phyloP scores from a whole-genome alignment of 148 eudicot species.

The Silene uniflora region DNA sequence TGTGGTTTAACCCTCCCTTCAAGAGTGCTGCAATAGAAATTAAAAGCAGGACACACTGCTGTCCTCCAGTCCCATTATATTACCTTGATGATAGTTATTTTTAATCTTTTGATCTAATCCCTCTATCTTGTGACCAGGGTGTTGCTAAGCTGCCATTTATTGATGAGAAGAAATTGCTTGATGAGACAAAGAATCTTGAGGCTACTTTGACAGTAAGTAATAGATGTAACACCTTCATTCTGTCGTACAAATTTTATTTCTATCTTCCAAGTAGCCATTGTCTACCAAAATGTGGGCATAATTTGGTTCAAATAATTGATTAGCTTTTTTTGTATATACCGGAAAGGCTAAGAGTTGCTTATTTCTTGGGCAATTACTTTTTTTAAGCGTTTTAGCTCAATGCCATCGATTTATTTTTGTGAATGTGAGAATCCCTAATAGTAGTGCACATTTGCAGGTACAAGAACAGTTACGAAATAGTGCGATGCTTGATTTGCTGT shows the following conservation, averaged over 20 bases:
- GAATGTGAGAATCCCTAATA: not conserved
- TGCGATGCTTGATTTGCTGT: conserved; percentile 72
- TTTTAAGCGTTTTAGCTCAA: not conserved
- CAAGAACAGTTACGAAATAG: conserved; percentile 73
- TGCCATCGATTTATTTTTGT: not conserved
- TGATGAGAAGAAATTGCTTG: conserved; percentile 77
- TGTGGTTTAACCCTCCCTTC: not conserved
- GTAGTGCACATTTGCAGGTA: conserved; percentile 36
- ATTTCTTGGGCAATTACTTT: not conserved
- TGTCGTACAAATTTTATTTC: not conserved
- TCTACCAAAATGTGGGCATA: not conserved
- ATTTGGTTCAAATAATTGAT: conserved; percentile 4
- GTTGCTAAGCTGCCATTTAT: conserved; percentile 93
- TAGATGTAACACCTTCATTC: conserved; percentile 2
- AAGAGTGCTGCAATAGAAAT: not conserved
- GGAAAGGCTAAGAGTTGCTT: not conserved
- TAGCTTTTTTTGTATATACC: not conserved
- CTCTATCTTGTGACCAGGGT: conserved; percentile 44
- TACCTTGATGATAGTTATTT: not conserved
- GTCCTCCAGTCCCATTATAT: not conserved
- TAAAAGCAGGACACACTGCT: not conserved
- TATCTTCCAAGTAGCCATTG: not conserved
- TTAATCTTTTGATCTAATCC: not conserved
- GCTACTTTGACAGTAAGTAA: conserved; percentile 72
- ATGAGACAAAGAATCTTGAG: conserved; percentile 83